Conservation (phyloP, 1,284 basidiomycete genomes). For the Ustilago esculenta region DNA sequence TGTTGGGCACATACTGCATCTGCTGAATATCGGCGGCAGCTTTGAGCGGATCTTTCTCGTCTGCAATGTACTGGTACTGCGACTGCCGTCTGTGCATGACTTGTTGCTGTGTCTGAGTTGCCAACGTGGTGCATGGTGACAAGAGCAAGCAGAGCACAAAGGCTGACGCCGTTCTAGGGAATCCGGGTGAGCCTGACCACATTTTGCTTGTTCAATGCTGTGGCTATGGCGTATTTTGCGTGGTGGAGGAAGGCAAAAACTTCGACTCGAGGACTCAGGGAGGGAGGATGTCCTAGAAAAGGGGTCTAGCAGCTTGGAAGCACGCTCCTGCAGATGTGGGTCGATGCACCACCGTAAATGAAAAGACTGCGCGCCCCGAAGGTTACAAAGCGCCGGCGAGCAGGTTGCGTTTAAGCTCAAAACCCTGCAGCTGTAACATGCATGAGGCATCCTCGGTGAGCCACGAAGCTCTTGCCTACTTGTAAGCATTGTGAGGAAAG, state of each 20-base stretch:
- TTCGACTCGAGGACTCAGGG: not conserved
- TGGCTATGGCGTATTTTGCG: not conserved
- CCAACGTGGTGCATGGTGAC: not conserved
- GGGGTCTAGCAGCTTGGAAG: not conserved
- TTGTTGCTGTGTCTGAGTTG: not conserved
- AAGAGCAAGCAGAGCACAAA: conserved; percentile 1
- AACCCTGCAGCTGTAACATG: too few relatives aligned
- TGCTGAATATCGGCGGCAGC: conserved; percentile 44
- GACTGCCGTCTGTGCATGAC: conserved; percentile 17
- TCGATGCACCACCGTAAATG: not conserved
- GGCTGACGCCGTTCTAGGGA: not conserved
- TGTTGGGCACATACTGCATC: conserved; percentile 31
- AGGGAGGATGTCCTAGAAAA: not conserved
- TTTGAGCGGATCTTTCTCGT: conserved; percentile 44
- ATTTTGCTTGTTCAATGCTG: not conserved
- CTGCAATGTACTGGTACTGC: conserved; percentile 44
- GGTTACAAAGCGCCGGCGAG: not conserved
- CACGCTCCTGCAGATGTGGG: conserved; percentile 4
- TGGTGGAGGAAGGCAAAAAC: not conserved
- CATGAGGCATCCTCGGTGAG: too few relatives aligned
- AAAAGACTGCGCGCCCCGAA: not conserved
- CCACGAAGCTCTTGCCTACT: too few relatives aligned
- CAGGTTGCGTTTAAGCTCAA: not conserved
- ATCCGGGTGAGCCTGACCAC: not conserved
- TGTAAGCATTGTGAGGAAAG: too few relatives aligned